These are phyloP conservation scores for Termitomyces sp. DNA, from an alignment of 768 basidiomycete species.

Conservation along the genomic window DNA sequence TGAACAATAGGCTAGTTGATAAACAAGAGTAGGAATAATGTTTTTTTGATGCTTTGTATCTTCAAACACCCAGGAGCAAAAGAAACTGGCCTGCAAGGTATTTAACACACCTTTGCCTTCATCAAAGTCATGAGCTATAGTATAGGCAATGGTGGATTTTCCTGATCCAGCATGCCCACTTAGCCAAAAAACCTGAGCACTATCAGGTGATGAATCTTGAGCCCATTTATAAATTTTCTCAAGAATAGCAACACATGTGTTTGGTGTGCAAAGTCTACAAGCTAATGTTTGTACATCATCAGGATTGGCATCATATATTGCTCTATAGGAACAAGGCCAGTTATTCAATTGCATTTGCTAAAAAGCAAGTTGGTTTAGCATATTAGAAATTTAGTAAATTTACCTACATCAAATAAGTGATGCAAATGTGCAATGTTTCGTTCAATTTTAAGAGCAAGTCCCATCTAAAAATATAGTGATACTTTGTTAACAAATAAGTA, in stretches of 20 bases:
- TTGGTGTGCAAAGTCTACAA: conserved; percentile 14
- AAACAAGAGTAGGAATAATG: conserved; percentile 16
- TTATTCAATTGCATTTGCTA: neutral
- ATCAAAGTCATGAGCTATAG: neutral
- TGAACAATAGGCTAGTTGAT: neutral
- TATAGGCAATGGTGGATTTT: neutral
- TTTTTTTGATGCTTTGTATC: neutral
- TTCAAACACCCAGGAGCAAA: neutral
- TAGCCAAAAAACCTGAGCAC: conserved; percentile 9
- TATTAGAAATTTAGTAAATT: too few species aligned
- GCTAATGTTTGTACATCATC: neutral
- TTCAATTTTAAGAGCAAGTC: neutral
- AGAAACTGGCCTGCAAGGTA: too few species aligned
- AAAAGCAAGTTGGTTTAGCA: too few species aligned
- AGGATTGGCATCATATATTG: neutral
- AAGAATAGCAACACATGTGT: neutral
- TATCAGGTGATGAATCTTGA: neutral
- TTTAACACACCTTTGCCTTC: too few species aligned
- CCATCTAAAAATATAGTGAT: neutral
- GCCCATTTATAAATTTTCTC: conserved; percentile 6
- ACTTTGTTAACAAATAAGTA: too few species aligned
- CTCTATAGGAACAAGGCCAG: neutral
- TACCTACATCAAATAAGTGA: too few species aligned
- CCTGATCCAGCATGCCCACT: neutral
- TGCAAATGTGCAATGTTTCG: neutral